Base-by-base conservation (phyloP, 1,284 basidiomycete species). In the Pseudozyma sp. region DNA sequence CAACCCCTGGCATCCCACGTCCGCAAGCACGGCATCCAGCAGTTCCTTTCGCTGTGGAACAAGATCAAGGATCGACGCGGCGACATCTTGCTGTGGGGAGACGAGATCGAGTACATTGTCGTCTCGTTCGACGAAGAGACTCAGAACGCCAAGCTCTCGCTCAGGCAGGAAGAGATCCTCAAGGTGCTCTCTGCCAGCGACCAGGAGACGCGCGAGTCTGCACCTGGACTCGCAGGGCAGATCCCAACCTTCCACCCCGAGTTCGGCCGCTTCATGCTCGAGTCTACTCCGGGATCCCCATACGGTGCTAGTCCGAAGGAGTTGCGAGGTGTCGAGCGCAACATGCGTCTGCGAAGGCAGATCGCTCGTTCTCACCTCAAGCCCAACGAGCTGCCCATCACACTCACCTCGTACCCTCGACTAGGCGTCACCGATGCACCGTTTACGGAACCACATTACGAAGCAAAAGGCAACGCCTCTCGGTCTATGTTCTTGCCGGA, bases 51-150 rank as follows among this genome's bases (percentile, higher is more conserved):
- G 79, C 93, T 91, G 44, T 99, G 94, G 94, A 89, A 94, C 82
- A 89, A 90, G 65, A 88, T 95, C 85, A 97, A 97, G 88, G 92
- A 94, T 83, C 89, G 94, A 63, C 88, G 90, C n/a, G 94, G 94
- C 10, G 95, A 99, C 81, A 91, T 92, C 67, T 87, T 99, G 50
- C 89, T 97, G n/a, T 99, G 97, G 97, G 97, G 97, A 33, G 97
- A 99, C 82, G 97, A 99, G 94, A 89, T 99, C 81, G 97, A 99
- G 85, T 98, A 98, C 85, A 93, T 99, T 90, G 92, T 99, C 70
- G 88, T 97, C 58, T 88, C 90, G 5, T 92, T 97, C 82, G 92
- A 98, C 85, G 88, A 93, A 72, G 87, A 89, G 62, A 84, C 87
- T 43, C 92, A 91, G 84, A 92, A 92, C 71, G 97, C 94, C 1